Percentiles rank a stretch among this genome's conserved stretches.
Conservation (phyloP, 371 early-diverging fungal genomes). For the Phascolomyces articulosus region DNA sequence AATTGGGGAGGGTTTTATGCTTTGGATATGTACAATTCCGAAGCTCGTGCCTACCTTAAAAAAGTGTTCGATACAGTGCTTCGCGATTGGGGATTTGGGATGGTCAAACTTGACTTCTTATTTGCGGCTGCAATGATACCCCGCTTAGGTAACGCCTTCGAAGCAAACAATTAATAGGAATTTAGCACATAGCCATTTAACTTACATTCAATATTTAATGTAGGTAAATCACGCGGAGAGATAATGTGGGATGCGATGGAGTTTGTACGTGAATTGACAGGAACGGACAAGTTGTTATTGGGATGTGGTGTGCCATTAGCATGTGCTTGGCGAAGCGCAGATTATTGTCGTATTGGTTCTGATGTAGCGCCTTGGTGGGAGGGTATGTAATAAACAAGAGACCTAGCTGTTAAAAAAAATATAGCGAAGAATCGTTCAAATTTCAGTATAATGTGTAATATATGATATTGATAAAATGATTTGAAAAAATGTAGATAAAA, state of each 20-base stretch:
- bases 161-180: no score
- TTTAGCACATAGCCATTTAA: no score
- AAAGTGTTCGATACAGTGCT: constrained; percentile 54
- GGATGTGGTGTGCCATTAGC: constrained; percentile 67
- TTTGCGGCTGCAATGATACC: constrained; percentile 67
- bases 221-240: constrained; percentile 49
- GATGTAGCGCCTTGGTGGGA: constrained; percentile 66
- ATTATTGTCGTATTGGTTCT: constrained; percentile 65
- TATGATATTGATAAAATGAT: no score
- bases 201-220: neutral
- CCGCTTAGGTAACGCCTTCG: constrained; percentile 39
- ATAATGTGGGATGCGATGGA: constrained; percentile 68
- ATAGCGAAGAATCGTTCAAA: no score
- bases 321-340: constrained; percentile 51
- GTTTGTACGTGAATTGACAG: constrained; percentile 51
- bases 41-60: constrained; percentile 51
- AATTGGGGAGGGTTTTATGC: constrained; percentile 61
- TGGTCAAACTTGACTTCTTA: constrained; percentile 63
- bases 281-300: constrained; percentile 52
- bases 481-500: constrained; percentile 36
- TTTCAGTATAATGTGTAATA: no score
- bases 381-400: constrained; percentile 18
- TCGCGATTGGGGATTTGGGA: constrained; percentile 59
- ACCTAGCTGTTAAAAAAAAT: neutral
- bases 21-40: constrained; percentile 52